Evolutionary conservation across 1,139 yeast species (phyloP), one percentile per base, ranked within the genome.

Genomic region (Geotrichum klebahnii): DNA sequence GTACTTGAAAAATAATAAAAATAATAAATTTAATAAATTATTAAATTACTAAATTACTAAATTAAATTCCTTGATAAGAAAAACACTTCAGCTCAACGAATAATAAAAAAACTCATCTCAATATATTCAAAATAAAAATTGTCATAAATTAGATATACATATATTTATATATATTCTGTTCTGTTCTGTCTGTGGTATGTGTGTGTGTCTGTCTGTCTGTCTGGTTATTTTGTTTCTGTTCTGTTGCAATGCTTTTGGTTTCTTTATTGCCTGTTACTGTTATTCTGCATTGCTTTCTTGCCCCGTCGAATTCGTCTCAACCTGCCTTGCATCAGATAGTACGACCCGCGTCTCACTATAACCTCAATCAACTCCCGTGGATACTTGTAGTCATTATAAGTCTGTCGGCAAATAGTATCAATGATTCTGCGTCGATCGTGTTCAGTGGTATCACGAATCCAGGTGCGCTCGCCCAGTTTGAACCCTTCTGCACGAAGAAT

Each of bases 261-360:
- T 6, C 10, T 31, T 6, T 5, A 12, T 16, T 5, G 35, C 36
- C 16, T 40, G n/a, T 10, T 16, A 14, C 26, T 28, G 35, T 17
- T 40, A 12, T 8, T 10, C 36, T n/a, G 43, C 41, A 35, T 35
- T 20, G 51, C 55, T 22, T 46, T 39, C 38, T 46, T 50, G 34
- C 57, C 72, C 54, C 89, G 70, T 57, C 92, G 74, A 53, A 81
- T 81, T 53, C 84, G 75, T 58, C 95, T 74, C 46, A 85, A 68
- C 55, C 89, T 71, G 29, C 88, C 83, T 64, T 86, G 95, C 92
- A 84, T 85, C 69, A 80, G 69, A 52, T 83, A 79, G 63, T 87
- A 86, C 16, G 87, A 79, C 1, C 94, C 95, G 51, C 95, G 75
- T 59, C 90, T 77, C 31, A 87, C 77, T 23, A 87, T 79, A 0